Evolutionary conservation across 192 early-diverging fungal genomes (phyloP), one percentile per base, ranked within the genome.

Genomic region (Dissophora ornata): DNA sequence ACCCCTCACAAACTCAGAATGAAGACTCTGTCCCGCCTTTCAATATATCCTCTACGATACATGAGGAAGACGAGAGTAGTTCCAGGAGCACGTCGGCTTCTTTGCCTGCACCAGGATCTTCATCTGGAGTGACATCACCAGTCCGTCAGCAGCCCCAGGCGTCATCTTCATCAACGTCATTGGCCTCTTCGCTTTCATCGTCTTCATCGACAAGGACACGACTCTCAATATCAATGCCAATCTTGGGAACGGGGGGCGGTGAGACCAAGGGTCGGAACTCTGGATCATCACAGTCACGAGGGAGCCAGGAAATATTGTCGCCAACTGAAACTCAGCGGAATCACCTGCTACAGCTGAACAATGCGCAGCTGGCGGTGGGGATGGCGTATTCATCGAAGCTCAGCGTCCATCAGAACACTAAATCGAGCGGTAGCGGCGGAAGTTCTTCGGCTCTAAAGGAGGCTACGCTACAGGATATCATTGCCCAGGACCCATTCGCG

Each of bases 401-500:
- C n/a, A n/a, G n/a, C n/a, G n/a, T n/a, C n/a, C n/a, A n/a, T n/a
- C n/a, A n/a, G n/a, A n/a, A n/a, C n/a, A n/a, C n/a, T n/a, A n/a
- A n/a, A n/a, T n/a, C n/a, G n/a, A n/a, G n/a, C n/a, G n/a, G n/a
- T n/a, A n/a, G n/a, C 18, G 18, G 18, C n/a, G 18, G 18, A 6
- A n/a, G 18, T n/a, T 45, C 10, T 9, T 45, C 44, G 18, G 18
- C 44, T 45, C 4, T 16, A 9, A 9, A 30, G n/a, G 57, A 60
- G 12, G 42, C 38, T 26, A 60, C 38, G 2, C 32, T 69, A 2
- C 56, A 58, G 38, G 67, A 69, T 16, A 54, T 69, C 0, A 59
- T 69, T 19, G 30, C 67, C 2, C 56, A 69, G 19, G 67, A 69
- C 45, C 67, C 67, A 24, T 60, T 69, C 25, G 47, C 47, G 0